Base-by-base conservation (phyloP, 805 yeast genomes). In the Barnettozyma vustinii region DNA sequence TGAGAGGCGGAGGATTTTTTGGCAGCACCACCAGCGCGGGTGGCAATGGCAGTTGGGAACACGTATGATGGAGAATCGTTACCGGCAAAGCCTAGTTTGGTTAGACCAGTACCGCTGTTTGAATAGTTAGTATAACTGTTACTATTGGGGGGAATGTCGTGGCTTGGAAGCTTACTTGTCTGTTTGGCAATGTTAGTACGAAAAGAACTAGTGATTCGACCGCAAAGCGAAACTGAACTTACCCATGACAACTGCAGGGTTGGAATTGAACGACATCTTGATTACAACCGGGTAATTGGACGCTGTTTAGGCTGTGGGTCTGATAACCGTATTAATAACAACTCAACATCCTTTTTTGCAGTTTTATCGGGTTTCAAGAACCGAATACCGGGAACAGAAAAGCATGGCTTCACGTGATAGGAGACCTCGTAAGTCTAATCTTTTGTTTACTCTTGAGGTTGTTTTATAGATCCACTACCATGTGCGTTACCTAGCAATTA, bases 51-150 rank as follows among this genome's bases (percentile, higher is more conserved):
- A 1, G 99, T 94, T 46, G 99, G 99, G 62, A 94, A 88, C 30
- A 94, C 89, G 78, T 87, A 94, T 5, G 97, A 91, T 37, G 99
- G 99, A 21, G 97, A 78, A 70, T 94, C 99, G 66, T 94, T 94
- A 49, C 99, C 99, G 58, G 99, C 99, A 72, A 91, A 94, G 25
- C 99, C 99, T 57, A 94, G 77, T 67, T 94, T 94, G 65, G 99
- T 94, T 59, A 91, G 76, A 56, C 99, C 99, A 59, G 99, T 94
- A 77, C 99, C 99, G 67, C 92, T 92, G 76, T 20, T n/a, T 53
- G 47, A 33, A 13, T 10, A 32, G 57, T 52, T 57, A 54, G 57
- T 59, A 55, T 40, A 18, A 26, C 13, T 21, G 16, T 16, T 8
- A 26, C 35, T 21, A 26, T 10, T 26, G 40, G 30, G 4, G 32